These are phyloP conservation scores for Hondaea fermentalgiana DNA, from an alignment of 108 stramenopile species.

Conservation along the genomic window DNA sequence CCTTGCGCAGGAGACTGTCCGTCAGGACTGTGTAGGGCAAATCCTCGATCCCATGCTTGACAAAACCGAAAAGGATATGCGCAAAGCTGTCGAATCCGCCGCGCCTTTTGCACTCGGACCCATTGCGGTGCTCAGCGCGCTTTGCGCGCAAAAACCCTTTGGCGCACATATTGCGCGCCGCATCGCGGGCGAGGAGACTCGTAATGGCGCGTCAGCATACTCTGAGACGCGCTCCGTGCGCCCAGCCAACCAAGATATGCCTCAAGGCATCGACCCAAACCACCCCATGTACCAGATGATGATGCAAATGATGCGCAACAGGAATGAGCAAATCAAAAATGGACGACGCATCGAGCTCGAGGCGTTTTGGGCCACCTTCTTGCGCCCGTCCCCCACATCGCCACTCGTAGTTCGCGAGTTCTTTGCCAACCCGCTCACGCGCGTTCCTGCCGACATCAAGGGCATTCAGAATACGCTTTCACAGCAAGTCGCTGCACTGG, in stretches of 20 bases:
- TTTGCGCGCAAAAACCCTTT: slow-evolving; percentile 4
- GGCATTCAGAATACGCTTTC: not conserved
- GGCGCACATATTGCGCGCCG: not conserved
- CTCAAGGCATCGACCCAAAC: not conserved
- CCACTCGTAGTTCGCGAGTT: not conserved
- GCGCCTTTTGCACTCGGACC: not conserved
- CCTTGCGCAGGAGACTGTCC: not conserved
- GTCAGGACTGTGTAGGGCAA: not conserved
- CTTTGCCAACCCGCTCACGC: not conserved
- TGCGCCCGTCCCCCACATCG: not conserved
- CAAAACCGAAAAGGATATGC: not conserved
- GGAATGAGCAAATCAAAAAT: not conserved
- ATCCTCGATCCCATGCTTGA: not conserved
- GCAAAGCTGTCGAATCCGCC: not conserved
- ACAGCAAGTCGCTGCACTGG: not conserved
- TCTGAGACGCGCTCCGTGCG: not conserved
- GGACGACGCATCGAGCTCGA: not conserved
- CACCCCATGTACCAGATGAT: not conserved
- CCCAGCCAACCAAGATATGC: not conserved
- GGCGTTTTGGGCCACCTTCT: not conserved
- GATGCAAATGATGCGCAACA: not conserved
- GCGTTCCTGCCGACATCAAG: not conserved
- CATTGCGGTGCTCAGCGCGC: not conserved
- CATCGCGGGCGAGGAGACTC: not conserved
- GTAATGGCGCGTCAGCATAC: not conserved